phyloP scores from a whole-genome alignment of 352 stramenopile genomes.

The Globisporangium viniferum region DNA sequence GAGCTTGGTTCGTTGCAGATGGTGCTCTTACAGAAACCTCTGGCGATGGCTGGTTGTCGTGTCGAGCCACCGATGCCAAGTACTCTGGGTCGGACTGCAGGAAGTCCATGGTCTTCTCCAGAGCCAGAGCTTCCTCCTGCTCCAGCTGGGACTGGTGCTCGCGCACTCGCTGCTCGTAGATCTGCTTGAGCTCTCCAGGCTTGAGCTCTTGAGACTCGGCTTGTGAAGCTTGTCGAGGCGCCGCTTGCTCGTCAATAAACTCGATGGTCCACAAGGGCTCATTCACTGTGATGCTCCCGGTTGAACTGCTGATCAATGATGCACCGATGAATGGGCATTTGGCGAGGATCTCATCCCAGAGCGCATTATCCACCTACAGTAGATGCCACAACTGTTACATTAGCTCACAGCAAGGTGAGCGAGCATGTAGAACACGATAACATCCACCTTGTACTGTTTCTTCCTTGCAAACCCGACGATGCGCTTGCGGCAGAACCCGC shows the following conservation, averaged over 20 bases:
- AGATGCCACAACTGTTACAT: too few species aligned
- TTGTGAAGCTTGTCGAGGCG: conserved; percentile 10
- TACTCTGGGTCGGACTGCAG: conserved; percentile 49
- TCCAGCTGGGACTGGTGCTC: conserved; percentile 29
- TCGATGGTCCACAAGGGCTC: conserved; percentile 26
- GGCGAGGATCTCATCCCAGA: conserved; percentile 51
- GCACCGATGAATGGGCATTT: conserved; percentile 45
- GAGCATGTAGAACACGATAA: not conserved
- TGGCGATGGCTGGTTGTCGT: not conserved
- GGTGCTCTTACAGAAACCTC: not conserved
- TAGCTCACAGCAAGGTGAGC: too few species aligned
- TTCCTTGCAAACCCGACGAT: conserved; percentile 73
- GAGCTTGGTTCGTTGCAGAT: not conserved
- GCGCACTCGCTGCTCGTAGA: conserved; percentile 41
- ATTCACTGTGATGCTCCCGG: conserved; percentile 17
- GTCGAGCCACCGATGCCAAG: conserved; percentile 13
- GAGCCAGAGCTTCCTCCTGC: conserved; percentile 30
- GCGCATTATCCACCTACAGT: conserved; percentile 41
- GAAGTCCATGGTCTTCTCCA: conserved; percentile 56
- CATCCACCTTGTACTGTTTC: conserved; percentile 55
- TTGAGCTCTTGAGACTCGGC: conserved; percentile 10
- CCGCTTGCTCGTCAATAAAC: conserved; percentile 51
- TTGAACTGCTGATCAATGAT: not conserved
- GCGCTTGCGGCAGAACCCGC: conserved; percentile 73
- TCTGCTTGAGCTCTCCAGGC: conserved; percentile 32